Base-by-base conservation (phyloP, 805 yeast genomes). In the Kazachstania bromeliacearum region DNA sequence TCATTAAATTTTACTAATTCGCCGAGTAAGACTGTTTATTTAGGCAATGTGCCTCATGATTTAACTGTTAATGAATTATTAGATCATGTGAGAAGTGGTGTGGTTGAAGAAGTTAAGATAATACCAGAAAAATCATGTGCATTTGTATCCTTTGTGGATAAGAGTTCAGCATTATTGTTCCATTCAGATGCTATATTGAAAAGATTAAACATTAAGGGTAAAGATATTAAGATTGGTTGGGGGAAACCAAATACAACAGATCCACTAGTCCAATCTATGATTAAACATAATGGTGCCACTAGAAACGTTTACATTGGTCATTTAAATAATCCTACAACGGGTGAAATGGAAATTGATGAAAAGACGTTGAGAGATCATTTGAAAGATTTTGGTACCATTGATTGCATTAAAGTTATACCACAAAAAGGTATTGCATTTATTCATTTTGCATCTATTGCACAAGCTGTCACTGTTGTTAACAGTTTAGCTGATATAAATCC, bases 171-270 rank as follows among this genome's bases (percentile, higher is more conserved):
- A 0, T 67, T 85, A 41, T 73, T 85, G 45, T 92, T 92, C 64
- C 96, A 87, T 60, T 84, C 95, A 1, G 96, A 88, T 63, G 94
- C 95, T 27, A 79, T 84, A 34, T 68, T 89, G 55, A 85, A 85
- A 55, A 75, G 88, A 55, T 67, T 88, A 44, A 75, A 79, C 28
- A 81, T 92, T 41, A 77, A 75, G 47, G 87, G 85, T 31, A 77
- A 80, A 46, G 94, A 84, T 50, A 75, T 88, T 39, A 75, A 85
- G 52, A 73, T 89, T 41, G 95, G 96, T 9, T 92, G 97, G 97
- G 96, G 95, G 15, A 81, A 81, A 46, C 76, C 85, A 27, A 67
- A 79, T 2, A 76, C 82, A 1, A 74, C 87, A 24, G 77, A 76
- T 40, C 82, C 94, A 2, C 69, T 80, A 6, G 88, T 89, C 5